phyloP scores from a whole-genome alignment of 2,329 filamentous ascomycete species.

The Blastomyces silverae region DNA sequence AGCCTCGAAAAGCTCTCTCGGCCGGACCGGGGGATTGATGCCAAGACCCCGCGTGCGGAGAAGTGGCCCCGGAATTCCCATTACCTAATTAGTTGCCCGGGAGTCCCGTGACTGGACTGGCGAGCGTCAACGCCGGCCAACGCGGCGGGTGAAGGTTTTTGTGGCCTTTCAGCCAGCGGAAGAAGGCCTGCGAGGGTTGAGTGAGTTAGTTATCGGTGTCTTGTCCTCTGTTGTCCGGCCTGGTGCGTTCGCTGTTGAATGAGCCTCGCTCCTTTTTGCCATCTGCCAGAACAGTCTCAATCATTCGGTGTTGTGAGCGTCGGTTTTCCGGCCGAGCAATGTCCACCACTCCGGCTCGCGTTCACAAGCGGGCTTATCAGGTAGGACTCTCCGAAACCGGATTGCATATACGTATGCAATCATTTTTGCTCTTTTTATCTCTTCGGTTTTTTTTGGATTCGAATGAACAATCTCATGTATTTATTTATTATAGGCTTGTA shows the following conservation, averaged over 20 bases:
- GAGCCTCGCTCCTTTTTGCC: neutral
- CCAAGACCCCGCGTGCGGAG: neutral
- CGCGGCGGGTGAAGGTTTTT: neutral
- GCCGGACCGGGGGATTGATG: neutral
- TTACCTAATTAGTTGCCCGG: neutral
- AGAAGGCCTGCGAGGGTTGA: neutral
- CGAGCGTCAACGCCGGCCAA: too few species aligned
- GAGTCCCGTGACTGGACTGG: neutral
- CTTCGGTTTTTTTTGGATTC: too few species aligned
- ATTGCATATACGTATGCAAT: neutral
- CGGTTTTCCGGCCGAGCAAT: conserved; percentile 12
- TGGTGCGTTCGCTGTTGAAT: neutral
- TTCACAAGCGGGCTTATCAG: conserved; percentile 25
- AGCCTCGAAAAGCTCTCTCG: too few species aligned
- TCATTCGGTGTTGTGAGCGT: neutral
- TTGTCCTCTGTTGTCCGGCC: neutral
- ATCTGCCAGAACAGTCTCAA: neutral
- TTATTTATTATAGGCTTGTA: conserved; percentile 20
- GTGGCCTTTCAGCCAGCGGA: neutral
- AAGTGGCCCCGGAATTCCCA: neutral
- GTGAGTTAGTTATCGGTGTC: too few species aligned
- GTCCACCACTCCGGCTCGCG: conserved; percentile 19
- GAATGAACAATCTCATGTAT: conserved; percentile 10
- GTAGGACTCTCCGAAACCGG: conserved; percentile 15
- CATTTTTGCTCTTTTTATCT: neutral